Evolutionary conservation across 2,329 filamentous ascomycete species (phyloP).

Genomic region (Clarireedia paspali): DNA sequence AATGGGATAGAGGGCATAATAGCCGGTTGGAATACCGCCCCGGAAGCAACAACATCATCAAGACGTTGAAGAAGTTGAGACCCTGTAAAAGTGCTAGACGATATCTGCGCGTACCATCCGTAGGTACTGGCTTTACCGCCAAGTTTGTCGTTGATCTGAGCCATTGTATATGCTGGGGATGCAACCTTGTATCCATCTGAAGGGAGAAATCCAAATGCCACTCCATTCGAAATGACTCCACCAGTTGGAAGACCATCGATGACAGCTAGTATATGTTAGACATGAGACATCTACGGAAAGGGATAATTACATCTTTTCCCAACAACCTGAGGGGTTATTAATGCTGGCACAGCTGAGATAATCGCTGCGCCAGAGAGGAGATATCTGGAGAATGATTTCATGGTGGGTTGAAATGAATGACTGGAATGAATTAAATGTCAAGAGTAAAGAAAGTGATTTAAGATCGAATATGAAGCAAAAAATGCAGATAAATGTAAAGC

Average conservation of each 20-base stretch:
- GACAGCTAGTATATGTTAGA: background rate
- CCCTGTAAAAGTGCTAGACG: conserved; percentile 1
- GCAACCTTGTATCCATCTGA: conserved; percentile 5
- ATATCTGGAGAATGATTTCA: conserved; percentile 1
- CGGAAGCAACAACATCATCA: conserved; percentile 8
- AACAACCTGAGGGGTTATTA: background rate
- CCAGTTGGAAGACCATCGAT: conserved; percentile 1
- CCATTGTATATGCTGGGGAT: conserved; percentile 9
- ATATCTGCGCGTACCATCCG: conserved; percentile 8
- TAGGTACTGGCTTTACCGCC: conserved; percentile 7
- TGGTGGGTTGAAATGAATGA: background rate
- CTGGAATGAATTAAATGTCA: background rate
- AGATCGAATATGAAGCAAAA: background rate
- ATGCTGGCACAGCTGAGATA: background rate
- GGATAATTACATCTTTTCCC: background rate
- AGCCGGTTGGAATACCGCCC: conserved; percentile 9
- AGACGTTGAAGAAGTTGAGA: conserved; percentile 4
- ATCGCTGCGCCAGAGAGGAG: background rate
- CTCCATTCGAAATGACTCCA: conserved; percentile 8
- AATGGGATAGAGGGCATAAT: conserved; percentile 11
- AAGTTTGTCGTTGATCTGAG: conserved; percentile 6
- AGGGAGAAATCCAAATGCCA: conserved; percentile 10
- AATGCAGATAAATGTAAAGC: background rate
- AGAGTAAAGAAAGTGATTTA: background rate
- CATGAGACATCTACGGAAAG: background rate